Evolutionary conservation across 257 asterid genomes (phyloP), one percentile per base, ranked within the genome.

Genomic region (Nicotiana otophora): DNA sequence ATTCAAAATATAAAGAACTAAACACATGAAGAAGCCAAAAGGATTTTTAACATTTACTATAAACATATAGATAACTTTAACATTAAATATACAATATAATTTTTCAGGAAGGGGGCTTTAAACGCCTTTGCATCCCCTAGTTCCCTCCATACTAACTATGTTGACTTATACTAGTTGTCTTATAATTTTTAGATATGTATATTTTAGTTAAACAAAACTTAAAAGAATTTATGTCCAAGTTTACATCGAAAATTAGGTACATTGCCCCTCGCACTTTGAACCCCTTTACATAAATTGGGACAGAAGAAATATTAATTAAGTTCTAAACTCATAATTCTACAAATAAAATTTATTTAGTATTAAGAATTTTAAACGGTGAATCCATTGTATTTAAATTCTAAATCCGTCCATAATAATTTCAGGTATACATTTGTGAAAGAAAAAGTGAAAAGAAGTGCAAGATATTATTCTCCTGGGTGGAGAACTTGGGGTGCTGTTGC

Each of bases 401-500:
- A 46, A 46, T 12, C 0, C 1, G 0, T 46, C 36, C 3, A 2
- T 30, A 1, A 7, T 7, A 39, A 77, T 46, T 83, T 88, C 67
- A 77, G 87, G 2, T 84, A 58, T 83, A 83, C 85, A 66, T 88
- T 88, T 64, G 82, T 81, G 16, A 82, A 83, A 16, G 84, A 84
- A 80, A 86, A 60, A 48, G 81, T 84, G 19, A 88, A 66, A 28
- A 63, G 85, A 53, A 88, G 82, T 39, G 86, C 86, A 57, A 84
- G 90, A 30, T 86, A 84, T 68, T 88, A 88, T 36, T 88, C 90
- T 4, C 85, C 89, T 26, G 86, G 85, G 28, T 88, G 90, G 90
- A 86, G 90, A 82, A 84, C 87, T 26, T 88, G 90, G 89, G 90
- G 85, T 14, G 86, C 89, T 28, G 88, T 88, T 58, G 84, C 87